phyloP scores from a whole-genome alignment of 2,329 filamentous ascomycete genomes.

The Fusarium goolgardi region DNA sequence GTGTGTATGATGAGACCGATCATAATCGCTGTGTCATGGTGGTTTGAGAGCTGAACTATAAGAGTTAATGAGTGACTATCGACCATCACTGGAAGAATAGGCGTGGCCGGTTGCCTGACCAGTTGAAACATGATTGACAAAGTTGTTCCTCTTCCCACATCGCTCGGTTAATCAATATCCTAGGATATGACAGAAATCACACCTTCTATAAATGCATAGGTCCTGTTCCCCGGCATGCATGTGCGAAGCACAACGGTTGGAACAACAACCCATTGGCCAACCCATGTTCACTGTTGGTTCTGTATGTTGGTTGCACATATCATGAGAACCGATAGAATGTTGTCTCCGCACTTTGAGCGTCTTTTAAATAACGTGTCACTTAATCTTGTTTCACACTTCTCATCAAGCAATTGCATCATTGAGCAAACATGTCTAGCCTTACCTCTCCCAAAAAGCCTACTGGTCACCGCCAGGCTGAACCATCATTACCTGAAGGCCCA shows the following conservation, averaged over 20 bases:
- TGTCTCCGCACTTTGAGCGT: background rate
- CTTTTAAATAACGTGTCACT: background rate
- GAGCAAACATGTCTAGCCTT: background rate
- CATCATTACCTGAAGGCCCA: accelerated
- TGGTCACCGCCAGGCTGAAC: accelerated
- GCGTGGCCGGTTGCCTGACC: background rate
- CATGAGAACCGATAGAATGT: background rate
- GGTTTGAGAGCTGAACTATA: background rate
- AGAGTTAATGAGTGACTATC: accelerated
- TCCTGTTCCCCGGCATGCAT: background rate
- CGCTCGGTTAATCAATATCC: background rate
- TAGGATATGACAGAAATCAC: background rate
- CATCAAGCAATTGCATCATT: accelerated
- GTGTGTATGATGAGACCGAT: background rate
- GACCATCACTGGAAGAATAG: background rate
- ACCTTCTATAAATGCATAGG: background rate
- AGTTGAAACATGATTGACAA: background rate
- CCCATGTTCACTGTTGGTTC: background rate
- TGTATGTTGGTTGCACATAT: background rate
- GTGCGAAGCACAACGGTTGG: background rate
- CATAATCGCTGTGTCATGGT: too few species aligned
- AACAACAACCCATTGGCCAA: background rate
- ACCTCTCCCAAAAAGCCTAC: background rate
- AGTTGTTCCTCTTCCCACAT: too few species aligned
- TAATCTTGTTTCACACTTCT: accelerated